These are phyloP conservation scores for Hirsutella thompsonii DNA, from an alignment of 2,329 filamentous ascomycete species.

Conservation along the genomic window DNA sequence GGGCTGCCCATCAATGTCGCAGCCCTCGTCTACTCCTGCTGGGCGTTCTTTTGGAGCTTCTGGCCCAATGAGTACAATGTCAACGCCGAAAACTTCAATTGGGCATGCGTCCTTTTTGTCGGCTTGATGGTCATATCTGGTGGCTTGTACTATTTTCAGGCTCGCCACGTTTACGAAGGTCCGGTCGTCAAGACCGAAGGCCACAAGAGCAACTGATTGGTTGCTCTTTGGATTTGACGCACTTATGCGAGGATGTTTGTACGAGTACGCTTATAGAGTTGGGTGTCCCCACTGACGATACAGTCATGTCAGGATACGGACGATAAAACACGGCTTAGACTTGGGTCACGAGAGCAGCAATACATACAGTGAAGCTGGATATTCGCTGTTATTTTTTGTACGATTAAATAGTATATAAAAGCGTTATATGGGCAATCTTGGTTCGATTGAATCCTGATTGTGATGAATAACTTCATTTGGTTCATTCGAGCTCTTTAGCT, in stretches of 20 bases:
- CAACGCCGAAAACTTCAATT: conserved; percentile 5
- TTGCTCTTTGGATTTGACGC: not conserved
- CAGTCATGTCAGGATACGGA: no score
- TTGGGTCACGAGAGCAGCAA: no score
- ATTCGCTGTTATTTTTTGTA: no score
- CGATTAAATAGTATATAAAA: no score
- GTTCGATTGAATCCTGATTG: no score
- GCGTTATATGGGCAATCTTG: no score
- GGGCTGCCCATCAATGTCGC: conserved; percentile 24
- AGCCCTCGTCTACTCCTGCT: conserved; percentile 10
- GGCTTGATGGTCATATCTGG: conserved; percentile 3
- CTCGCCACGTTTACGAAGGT: conserved; percentile 4
- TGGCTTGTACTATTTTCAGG: conserved; percentile 2
- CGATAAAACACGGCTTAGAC: no score
- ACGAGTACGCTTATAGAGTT: not conserved
- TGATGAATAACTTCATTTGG: no score
- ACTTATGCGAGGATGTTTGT: not conserved
- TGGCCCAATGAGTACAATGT: conserved; percentile 5
- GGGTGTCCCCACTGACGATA: no score
- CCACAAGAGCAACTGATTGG: conserved; percentile 4
- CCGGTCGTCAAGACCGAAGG: conserved; percentile 4
- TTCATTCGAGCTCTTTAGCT: no score
- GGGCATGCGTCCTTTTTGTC: conserved; percentile 5
- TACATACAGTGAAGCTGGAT: no score
- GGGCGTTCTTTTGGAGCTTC: conserved; percentile 9